Evolutionary conservation across 768 basidiomycete species (phyloP), one percentile per base, ranked within the genome.

Genomic region (Tephrocybe rancida): DNA sequence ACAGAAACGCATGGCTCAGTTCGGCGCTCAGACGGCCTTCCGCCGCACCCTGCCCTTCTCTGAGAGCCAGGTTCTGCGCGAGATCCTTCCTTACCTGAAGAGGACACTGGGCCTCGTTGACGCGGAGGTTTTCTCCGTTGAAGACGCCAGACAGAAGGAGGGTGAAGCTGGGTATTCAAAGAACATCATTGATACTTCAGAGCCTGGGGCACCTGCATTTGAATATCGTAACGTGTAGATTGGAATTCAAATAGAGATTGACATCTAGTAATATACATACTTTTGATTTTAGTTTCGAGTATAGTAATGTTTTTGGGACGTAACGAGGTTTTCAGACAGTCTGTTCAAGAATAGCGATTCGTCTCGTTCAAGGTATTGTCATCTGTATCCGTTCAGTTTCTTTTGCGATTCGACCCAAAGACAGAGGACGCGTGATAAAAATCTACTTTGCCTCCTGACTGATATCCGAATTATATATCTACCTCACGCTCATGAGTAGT

Each of bases 201-300:
- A 95, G 72, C 95, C 95, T 29, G 93, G 90, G 9, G 79, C 74
- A 30, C 95, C 95, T 42, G 87, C 86, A 3, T 90, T 95, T 63
- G 88, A 94, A 64, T 96, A 94, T 70, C 84, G 85, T 66, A 97
- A 96, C 70, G 84, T 88, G 14, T 73, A 70, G 50, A 44, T 32
- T 43, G 39, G 39, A 41, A 32, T 32, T 6, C 13, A 32, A 32
- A 32, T n/a, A n/a, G n/a, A n/a, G n/a, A n/a, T n/a, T n/a, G n/a
- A n/a, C n/a, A n/a, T n/a, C n/a, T n/a, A n/a, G n/a, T n/a, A n/a
- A n/a, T n/a, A n/a, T n/a, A n/a, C n/a, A n/a, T n/a, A n/a, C n/a
- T n/a, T n/a, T n/a, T n/a, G n/a, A n/a, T n/a, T n/a, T n/a, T n/a
- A n/a, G n/a, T n/a, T n/a, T n/a, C n/a, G n/a, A n/a, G n/a, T n/a